Conservation (phyloP, 768 basidiomycete species). For the Mycena vulgaris region DNA sequence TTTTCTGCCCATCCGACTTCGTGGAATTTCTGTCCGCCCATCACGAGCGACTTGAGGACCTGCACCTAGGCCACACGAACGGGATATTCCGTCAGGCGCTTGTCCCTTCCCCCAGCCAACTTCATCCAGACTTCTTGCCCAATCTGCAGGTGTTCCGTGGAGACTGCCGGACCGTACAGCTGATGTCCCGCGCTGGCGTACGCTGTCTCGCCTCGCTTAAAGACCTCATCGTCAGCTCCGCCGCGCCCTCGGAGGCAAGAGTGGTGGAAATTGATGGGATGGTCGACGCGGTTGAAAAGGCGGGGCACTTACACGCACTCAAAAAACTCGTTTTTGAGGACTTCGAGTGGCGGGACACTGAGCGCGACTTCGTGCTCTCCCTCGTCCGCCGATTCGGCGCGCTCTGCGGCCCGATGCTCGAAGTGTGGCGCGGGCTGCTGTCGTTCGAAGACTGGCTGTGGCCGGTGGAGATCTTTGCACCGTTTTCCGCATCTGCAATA, state of each 20-base stretch:
- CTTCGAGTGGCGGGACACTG: conserved; percentile 8
- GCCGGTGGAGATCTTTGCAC: not conserved
- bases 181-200: conserved; percentile 27
- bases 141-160: conserved; percentile 24
- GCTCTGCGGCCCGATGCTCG: conserved; percentile 22
- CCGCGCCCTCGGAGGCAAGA: not conserved
- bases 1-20: conserved; percentile 10
- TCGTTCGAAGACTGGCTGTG: conserved; percentile 9
- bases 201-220: conserved; percentile 7
- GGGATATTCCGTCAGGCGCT: not conserved
- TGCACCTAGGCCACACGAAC: conserved; percentile 14
- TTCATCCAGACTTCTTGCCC: conserved; percentile 27
- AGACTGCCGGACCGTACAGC: conserved; percentile 13
- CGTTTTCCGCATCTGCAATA: conserved; percentile 16
- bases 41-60: conserved; percentile 16
- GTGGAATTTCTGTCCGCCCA: conserved; percentile 25
- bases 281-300: conserved; percentile 6
- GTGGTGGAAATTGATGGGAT: not conserved
- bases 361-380: not conserved
- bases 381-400: conserved; percentile 14
- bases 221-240: conserved; percentile 6
- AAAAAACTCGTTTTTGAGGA: conserved; percentile 15
- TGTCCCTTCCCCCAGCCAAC: not conserved
- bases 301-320: conserved; percentile 4
- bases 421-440: conserved; percentile 18